Evolutionary conservation across 208 protist genomes (phyloP).

Genomic region (Trypanosoma brucei): DNA sequence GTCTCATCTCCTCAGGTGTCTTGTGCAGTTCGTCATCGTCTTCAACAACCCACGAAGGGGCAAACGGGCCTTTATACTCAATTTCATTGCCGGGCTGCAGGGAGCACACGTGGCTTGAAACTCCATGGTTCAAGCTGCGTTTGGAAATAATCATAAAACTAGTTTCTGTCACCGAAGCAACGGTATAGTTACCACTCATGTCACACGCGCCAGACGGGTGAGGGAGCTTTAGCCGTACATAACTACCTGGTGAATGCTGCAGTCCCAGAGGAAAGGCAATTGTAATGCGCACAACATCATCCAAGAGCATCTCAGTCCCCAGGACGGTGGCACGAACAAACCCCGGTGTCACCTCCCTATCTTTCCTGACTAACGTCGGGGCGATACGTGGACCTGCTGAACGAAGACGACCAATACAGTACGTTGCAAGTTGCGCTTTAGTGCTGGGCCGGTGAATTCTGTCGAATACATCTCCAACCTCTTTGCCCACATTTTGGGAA

Average conservation of each 20-base stretch:
- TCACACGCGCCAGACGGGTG: not conserved
- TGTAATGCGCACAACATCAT: conserved; percentile 34
- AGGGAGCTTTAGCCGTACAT: conserved; percentile 40
- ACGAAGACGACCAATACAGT: conserved; percentile 33
- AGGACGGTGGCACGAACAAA: conserved; percentile 25
- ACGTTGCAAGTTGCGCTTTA: conserved; percentile 30
- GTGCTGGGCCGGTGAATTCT: conserved; percentile 59
- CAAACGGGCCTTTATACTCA: conserved; percentile 48
- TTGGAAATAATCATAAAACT: conserved; percentile 59
- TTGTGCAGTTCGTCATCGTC: conserved; percentile 30
- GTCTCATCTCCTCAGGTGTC: conserved; percentile 13
- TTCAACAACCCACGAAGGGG: conserved; percentile 40
- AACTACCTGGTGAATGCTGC: conserved; percentile 39
- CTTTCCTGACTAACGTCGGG: not conserved
- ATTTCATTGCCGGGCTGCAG: conserved; percentile 36
- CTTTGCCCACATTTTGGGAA: conserved; percentile 26
- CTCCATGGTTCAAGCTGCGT: conserved; percentile 35
- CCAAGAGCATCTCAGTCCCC: conserved; percentile 14
- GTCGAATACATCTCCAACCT: conserved; percentile 63
- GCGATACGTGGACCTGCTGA: not conserved
- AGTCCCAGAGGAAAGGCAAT: conserved; percentile 37
- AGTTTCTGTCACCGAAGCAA: conserved; percentile 37
- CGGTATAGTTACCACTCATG: no score
- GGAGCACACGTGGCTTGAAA: conserved; percentile 42
- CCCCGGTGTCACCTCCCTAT: not conserved